Base-by-base conservation (phyloP, 2,329 filamentous ascomycete species). In the Aspergillus awamori region DNA sequence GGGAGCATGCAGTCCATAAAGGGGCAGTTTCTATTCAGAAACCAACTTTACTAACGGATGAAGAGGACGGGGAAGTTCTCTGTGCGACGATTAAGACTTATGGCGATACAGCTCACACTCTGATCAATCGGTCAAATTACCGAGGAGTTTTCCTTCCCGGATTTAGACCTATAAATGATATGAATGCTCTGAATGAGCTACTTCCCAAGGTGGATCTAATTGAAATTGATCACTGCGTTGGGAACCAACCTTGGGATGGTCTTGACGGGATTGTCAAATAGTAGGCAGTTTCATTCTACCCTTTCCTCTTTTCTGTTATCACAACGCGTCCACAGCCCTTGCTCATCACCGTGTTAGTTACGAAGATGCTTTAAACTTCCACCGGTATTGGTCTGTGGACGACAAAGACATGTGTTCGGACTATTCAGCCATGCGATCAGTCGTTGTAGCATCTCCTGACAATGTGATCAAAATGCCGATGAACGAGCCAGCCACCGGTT, bases 381-480 rank as follows among this genome's bases (percentile, higher is more conserved):
- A 96, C 82, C 91, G 93, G 68, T 97, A 96, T 86, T 97, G 93
- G 93, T 91, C 87, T 53, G 92, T 96, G 61, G 93, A 97, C 77
- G 93, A 97, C 82, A 88, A 86, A 65, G 86, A 92, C 73, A 95
- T 97, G 81, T 91, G 88, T 81, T 95, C 91, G 64, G 92, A 96
- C 71, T 97, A 91, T 83, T 92, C 89, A 0, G 92, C 93, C 8
- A 86, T 97, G 66, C 91, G 88, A 77, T 91, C 87, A 65, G 87
- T 96, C 71, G 93, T 97, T 72, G 94, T 97, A 89, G 87, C 90
- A 48, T 91, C 88, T 24, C 86, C 87, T 58, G 90, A 93, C 80
- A 89, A 93, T 65, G 77, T 89, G 4, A 91, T 97, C 79, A 97
- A 97, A 81, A 97, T 97, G 92, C 93, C 93, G 68, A 94, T 97